Evolutionary conservation across 257 asterid genomes (phyloP), one percentile per base, ranked within the genome.

Genomic region (Gentiana straminea): DNA sequence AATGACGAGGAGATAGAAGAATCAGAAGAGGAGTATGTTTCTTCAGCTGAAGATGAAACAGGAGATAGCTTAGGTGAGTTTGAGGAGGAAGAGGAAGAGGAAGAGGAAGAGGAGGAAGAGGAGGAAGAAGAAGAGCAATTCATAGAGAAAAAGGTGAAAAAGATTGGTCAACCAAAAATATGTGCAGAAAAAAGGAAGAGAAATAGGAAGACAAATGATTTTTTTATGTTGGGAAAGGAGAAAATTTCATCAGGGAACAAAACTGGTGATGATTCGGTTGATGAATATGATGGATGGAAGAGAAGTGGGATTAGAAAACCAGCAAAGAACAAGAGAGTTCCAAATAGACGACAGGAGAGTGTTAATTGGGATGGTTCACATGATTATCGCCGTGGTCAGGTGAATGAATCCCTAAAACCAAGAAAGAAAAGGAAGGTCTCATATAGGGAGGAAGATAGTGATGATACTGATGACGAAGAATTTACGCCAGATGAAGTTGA

Each of bases 1-100:
- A 86, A 83, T 58, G 94, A 76, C 49, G 94, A 84, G 69, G 81
- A 57, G 41, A n/a, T 77, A 61, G 59, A 68, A 32, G 82, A 72
- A 59, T 81, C 92, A 7, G 95, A 77, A 58, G 90, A 78, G 53
- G 96, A 77, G 58, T 77, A 78, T 57, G 73, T 77, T 64, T 89
- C 84, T 67, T 79, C 91, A 57, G 85, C 81, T 13, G 94, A 69
- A 58, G 95, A 83, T 75, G 94, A 79, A 58, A 73, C 86, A 12
- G 94, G 76, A 49, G 92, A 70, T 61, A 79, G 83, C 58, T 66
- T 76, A 13, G 80, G 73, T 15, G 77, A 69, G 67, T 62, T 62
- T 53, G 76, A 74, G 49, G 85, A 75, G 7, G 79, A 70, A 32
- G 73, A 68, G 3, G 75, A 68, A 12, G 65, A 65, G 1, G 76